A percentile compares a stretch with the other conserved stretches of the same genome.
These are phyloP conservation scores for Casuarina cunninghamiana DNA, from an alignment of 306 rosid genomes.

Conservation along the genomic window DNA sequence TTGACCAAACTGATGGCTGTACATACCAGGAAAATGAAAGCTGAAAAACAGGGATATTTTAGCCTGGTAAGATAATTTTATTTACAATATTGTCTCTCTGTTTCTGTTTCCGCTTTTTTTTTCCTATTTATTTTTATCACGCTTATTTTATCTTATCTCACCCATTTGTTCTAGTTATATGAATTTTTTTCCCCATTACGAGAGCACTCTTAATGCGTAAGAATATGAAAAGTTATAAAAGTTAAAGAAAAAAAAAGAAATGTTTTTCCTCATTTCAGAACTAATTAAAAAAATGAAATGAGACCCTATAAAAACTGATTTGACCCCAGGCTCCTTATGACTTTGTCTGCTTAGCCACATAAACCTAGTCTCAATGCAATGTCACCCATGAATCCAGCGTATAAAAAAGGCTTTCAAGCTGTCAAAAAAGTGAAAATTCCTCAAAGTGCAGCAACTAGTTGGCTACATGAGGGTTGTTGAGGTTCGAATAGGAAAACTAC, in stretches of 20 bases:
- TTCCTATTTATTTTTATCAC: not conserved
- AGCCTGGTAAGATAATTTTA: conserved; percentile 61
- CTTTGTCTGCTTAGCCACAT: too few relatives aligned
- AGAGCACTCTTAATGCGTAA: too few relatives aligned
- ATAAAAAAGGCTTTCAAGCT: too few relatives aligned
- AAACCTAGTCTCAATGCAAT: not conserved
- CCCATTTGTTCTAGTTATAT: not conserved
- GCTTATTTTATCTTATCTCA: not conserved
- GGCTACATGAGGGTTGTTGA: not conserved
- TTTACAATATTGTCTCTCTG: not conserved
- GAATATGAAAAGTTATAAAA: too few relatives aligned
- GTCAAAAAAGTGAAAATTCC: not conserved
- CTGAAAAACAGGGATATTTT: conserved; percentile 96
- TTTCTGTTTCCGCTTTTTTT: not conserved
- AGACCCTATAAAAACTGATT: not conserved
- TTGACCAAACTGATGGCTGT: conserved; percentile 41
- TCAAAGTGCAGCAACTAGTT: not conserved
- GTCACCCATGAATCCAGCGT: not conserved
- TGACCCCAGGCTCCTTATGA: not conserved
- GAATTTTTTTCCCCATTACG: not conserved
- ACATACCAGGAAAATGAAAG: conserved; percentile 86
- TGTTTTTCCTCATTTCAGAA: too few relatives aligned
- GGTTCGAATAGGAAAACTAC: too few relatives aligned
- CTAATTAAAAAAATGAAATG: too few relatives aligned
- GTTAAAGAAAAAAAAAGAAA: too few relatives aligned